Percentiles rank a stretch among this genome's conserved stretches.
Evolutionary conservation across 1,139 yeast species (phyloP).

Genomic region (Candida labiduridarum): DNA sequence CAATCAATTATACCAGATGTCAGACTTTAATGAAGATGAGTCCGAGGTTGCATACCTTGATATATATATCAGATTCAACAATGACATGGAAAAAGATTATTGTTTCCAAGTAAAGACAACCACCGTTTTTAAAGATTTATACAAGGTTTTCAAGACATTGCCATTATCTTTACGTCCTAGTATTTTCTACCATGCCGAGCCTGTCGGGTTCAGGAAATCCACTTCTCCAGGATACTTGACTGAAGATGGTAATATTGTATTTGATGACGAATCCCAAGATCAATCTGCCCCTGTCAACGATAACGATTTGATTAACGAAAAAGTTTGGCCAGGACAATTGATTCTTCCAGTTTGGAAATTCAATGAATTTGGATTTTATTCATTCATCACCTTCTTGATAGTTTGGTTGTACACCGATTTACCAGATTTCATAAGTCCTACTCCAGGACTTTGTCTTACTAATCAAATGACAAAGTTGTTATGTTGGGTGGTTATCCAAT

Average conservation of each 20-base stretch:
- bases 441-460: slow-evolving; percentile 89
- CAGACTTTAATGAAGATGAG: slow-evolving; percentile 5
- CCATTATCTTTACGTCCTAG: slow-evolving; percentile 83
- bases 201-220: slow-evolving; percentile 69
- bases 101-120: slow-evolving; percentile 72
- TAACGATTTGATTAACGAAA: slow-evolving; percentile 54
- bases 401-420: slow-evolving; percentile 90
- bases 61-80: slow-evolving; percentile 81
- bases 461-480: slow-evolving; percentile 52
- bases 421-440: slow-evolving; percentile 86
- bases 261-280: slow-evolving; percentile 57
- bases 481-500: slow-evolving; percentile 33
- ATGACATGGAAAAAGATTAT: slow-evolving; percentile 84
- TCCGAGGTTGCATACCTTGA: slow-evolving; percentile 48
- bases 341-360: slow-evolving; percentile 78
- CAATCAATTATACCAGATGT: no score
- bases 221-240: slow-evolving; percentile 83
- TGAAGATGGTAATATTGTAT: slow-evolving; percentile 77
- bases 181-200: slow-evolving; percentile 65
- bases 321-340: slow-evolving; percentile 89
- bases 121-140: slow-evolving; percentile 60
- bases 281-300: slow-evolving; percentile 44
- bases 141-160: slow-evolving; percentile 60
- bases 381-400: slow-evolving; percentile 48
- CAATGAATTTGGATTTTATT: slow-evolving; percentile 50